Base-by-base conservation (phyloP, 345 rosid species). In the Euphorbia peplus region DNA sequence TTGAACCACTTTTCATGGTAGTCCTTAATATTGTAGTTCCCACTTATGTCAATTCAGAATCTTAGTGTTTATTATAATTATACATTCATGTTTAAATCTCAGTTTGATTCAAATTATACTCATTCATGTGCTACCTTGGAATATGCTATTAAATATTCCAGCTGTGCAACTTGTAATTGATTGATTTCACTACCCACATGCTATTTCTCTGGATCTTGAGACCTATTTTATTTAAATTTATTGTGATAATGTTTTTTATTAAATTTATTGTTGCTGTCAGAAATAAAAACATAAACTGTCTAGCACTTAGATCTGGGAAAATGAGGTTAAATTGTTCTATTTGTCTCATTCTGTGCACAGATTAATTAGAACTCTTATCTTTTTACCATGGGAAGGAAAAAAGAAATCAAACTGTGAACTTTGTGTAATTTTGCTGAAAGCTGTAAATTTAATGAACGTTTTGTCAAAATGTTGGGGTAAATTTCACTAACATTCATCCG, bases 201-300 rank as follows among this genome's bases (percentile, higher is more conserved):
- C 70, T 70, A 74, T 60, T 29, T 68, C 60, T 58, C 52, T 32
- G 37, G 50, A 76, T 60, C 64, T 58, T 39, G 44, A 26, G 62
- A 21, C 58, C 18, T 22, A 0, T 9, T n/a, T n/a, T n/a, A 15
- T 19, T 37, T 55, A 47, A 22, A 5, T 61, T 46, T 28, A 9
- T 54, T 62, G 15, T 54, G 16, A 41, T 11, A 44, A n/a, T 64
- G 56, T 13, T 57, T 51, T 29, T 37, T 21, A 19, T 32, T 26
- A 39, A 14, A 21, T 39, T 42, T 5, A 26, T 42, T 41, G 50
- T 44, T 44, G 50, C 12, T n/a, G n/a, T 4, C n/a, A 8, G 22
- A 41, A 24, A 37, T 1, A 39, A 44, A 16, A 41, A 41, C 21
- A 37, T 1, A 39, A 44, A 16, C n/a, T 55, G 15, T 24, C 32